Percentiles rank a stretch among this genome's conserved stretches.
phyloP scores from a whole-genome alignment of 2,329 filamentous ascomycete species.

The Hypoxylon sp. region DNA sequence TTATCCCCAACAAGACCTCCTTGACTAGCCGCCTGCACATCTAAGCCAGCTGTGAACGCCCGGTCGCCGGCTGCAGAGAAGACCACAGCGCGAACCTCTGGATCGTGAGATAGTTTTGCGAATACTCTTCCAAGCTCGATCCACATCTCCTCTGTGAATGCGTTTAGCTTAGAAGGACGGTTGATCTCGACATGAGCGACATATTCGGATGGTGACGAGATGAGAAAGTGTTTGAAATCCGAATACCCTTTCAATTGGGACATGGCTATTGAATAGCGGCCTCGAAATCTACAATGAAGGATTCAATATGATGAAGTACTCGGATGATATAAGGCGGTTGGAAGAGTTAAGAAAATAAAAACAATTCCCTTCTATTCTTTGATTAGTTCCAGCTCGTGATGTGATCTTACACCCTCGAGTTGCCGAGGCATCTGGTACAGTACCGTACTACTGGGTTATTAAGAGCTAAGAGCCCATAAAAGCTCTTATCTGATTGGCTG shows the following conservation, averaged over 20 bases:
- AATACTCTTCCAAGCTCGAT: conserved; percentile 82
- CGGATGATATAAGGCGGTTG: conserved; percentile 9
- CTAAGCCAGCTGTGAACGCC: conserved; percentile 88
- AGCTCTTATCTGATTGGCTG: background rate
- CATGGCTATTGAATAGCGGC: conserved; percentile 33
- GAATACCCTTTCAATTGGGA: conserved; percentile 55
- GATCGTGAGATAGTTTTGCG: conserved; percentile 76
- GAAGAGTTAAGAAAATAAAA: background rate
- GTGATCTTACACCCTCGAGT: conserved; percentile 16
- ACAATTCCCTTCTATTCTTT: background rate
- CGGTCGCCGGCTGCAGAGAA: conserved; percentile 84
- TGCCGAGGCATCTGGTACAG: conserved; percentile 41
- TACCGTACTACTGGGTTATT: no score
- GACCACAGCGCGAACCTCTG: conserved; percentile 80
- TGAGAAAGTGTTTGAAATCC: conserved; percentile 75
- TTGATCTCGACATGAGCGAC: conserved; percentile 95
- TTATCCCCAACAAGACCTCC: conserved; percentile 59
- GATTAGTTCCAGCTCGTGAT: background rate
- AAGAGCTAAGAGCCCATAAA: background rate
- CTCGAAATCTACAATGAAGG: background rate
- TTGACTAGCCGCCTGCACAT: conserved; percentile 78
- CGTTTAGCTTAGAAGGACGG: conserved; percentile 86
- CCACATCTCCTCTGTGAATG: conserved; percentile 90
- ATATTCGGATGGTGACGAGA: conserved; percentile 77
- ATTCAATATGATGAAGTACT: conserved; percentile 10